Evolutionary conservation across 805 yeast genomes (phyloP), one percentile per base, ranked within the genome.

Genomic region (Helenozyma baotianmanensis): DNA sequence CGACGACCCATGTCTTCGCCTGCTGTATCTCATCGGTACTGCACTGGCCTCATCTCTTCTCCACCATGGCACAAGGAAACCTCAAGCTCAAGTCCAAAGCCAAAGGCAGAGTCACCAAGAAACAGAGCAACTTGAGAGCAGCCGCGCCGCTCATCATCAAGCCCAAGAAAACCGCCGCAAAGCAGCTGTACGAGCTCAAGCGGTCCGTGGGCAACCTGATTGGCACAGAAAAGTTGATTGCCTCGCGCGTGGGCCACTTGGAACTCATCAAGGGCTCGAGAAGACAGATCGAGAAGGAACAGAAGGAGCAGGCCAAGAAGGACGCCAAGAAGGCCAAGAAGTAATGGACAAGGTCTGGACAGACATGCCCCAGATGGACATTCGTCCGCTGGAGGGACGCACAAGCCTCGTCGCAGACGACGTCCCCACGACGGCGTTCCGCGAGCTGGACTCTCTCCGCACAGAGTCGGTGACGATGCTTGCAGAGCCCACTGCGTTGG

Each of bases 181-280:
- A 53, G 29, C 50, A 53, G 32, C 63, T 78, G 42, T 68, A 71
- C 37, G 76, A 76, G 46, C 62, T 82, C 37, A 64, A 71, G 31
- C 81, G 79, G 55, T 68, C 75, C 25, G 47, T 42, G 18, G 47
- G 48, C 14, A 30, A 47, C 21, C 43, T 39, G 42, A 35, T 33
- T 29, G 50, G 50, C 9, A 90, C 97, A 3, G 98, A 90, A 61
- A 87, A 78, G 62, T 69, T 87, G 36, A 77, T 90, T 46, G 80
- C 97, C 2, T 72, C 94, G 36, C 74, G 90, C 56, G 97, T 90
- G 6, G 98, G 98, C 16, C 97, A 90, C 58, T 70, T 90, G 50
- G 98, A 90, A 62, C 56, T 90, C 24, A 65, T 90, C 43, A 88
- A 85, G 58, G 98, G 98, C 11, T 80, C 92, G 6, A 78, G 97